Conservation (phyloP, 768 basidiomycete species). For the Crassisporium funariophilum region DNA sequence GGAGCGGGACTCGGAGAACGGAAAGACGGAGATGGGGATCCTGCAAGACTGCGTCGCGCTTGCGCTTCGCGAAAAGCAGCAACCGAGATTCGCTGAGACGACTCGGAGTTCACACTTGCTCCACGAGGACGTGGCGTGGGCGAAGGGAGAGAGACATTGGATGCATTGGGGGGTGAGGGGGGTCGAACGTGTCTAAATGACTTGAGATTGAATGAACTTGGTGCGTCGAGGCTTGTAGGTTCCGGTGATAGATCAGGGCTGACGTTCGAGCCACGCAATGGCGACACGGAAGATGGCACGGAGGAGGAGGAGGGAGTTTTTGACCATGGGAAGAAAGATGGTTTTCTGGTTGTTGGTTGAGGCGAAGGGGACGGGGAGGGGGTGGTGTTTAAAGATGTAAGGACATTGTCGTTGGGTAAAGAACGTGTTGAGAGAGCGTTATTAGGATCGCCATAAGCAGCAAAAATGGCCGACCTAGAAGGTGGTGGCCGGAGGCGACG, state of each 20-base stretch:
- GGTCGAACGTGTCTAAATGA: constrained; percentile 71
- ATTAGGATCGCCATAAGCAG: constrained; percentile 53
- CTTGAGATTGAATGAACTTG: constrained; percentile 68
- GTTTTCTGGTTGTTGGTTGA: constrained; percentile 27
- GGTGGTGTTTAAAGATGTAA: constrained; percentile 32
- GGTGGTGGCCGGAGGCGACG: constrained; percentile 58
- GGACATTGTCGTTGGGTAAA: constrained; percentile 45
- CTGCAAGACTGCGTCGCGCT: constrained; percentile 61
- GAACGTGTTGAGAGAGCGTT: constrained; percentile 64
- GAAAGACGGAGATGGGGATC: constrained; percentile 59
- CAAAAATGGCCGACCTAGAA: constrained; percentile 65
- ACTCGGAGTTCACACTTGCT: constrained; percentile 60
- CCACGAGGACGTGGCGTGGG: constrained; percentile 58
- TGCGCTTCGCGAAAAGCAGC: constrained; percentile 83
- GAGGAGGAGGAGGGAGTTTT: constrained; percentile 34
- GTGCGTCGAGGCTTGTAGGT: constrained; percentile 14
- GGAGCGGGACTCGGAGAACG: constrained; percentile 39
- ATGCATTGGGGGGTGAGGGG: constrained; percentile 38
- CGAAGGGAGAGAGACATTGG: constrained; percentile 33
- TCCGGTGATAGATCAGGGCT: constrained; percentile 15
- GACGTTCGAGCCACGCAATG: constrained; percentile 18
- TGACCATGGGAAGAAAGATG: constrained; percentile 36
- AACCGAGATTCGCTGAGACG: constrained; percentile 75
- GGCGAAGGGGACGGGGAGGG: constrained; percentile 34
- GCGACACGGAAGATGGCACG: constrained; percentile 22